Base-by-base conservation (phyloP, 305 asterid species). In the Coffea humblotiana region DNA sequence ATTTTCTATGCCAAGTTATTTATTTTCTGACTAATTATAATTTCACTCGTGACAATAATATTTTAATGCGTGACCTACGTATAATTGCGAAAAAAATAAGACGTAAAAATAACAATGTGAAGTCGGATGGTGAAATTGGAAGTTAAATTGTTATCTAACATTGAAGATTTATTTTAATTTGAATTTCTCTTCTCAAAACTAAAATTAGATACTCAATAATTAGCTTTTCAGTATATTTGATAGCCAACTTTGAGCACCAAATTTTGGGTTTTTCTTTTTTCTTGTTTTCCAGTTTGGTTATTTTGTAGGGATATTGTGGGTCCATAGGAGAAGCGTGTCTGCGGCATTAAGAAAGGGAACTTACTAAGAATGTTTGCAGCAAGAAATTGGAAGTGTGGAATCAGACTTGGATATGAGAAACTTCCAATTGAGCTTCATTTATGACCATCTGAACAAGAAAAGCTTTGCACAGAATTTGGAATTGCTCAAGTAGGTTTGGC, bases 251-350 rank as follows among this genome's bases (percentile, higher is more conserved):
- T 12, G 64, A 18, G 21, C 10, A 1, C 25, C 10, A 58, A 58
- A 58, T 19, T 58, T 5, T 56, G 13, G 18, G 21, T 19, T 16
- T 47, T 48, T 8, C 8, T 37, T 37, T 11, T 70, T 18, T 35
- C 4, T 19, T 0, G 9, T 43, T 8, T 48, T 25, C 0, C 8
- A 27, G 25, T 64, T 64, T 10, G 8, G 63, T 3, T 2, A 19
- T 11, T 29, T n/a, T 9, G 1, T 49, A 35, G 63, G 29, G 35
- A 23, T 35, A 0, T 58, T 23, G 69, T 75, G 23, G 54, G 69
- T 18, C 54, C 37, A 10, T 6, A 60, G 37, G 37, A 65, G 54
- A 60, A 60, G 70, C 78, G 78, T 75, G 78, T 75, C 78, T 75
- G 78, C 58, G 40, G 68, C 69, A 74, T 54, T 56, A 47, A 58